Conservation (phyloP, 305 asterid species). For the Stenogyne calaminthoides region DNA sequence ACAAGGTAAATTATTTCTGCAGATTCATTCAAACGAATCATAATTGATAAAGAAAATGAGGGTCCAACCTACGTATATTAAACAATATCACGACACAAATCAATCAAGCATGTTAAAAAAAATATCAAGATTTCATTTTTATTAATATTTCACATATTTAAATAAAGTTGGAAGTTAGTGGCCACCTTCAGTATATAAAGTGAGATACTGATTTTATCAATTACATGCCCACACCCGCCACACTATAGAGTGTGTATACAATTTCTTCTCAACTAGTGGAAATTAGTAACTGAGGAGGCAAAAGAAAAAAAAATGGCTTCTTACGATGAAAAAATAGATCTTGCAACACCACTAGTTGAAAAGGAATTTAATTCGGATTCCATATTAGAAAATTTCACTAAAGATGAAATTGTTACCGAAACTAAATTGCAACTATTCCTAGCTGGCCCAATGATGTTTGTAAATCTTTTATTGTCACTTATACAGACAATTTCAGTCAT, state of each 20-base stretch:
- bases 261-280: neutral
- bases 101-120: slow-evolving; percentile 32
- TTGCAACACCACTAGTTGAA: slow-evolving; percentile 34
- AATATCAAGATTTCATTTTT: slow-evolving; percentile 24
- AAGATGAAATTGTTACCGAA: slow-evolving; percentile 44
- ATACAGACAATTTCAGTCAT: slow-evolving; percentile 58
- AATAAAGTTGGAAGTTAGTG: slow-evolving; percentile 7
- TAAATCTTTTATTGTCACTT: slow-evolving; percentile 48
- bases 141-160: neutral
- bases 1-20: neutral
- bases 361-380: slow-evolving; percentile 26
- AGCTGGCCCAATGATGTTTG: slow-evolving; percentile 60
- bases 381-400: slow-evolving; percentile 21
- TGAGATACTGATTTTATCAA: slow-evolving; percentile 13
- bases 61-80: slow-evolving; percentile 4
- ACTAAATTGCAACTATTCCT: slow-evolving; percentile 43
- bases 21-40: slow-evolving; percentile 15
- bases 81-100: slow-evolving; percentile 18
- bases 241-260: neutral
- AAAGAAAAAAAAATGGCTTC: slow-evolving; percentile 23
- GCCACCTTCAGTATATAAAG: slow-evolving; percentile 26
- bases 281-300: neutral
- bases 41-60: neutral
- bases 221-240: slow-evolving; percentile 29
- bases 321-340: slow-evolving; percentile 30